These are phyloP conservation scores for Fusarium vanettenii DNA, from an alignment of 2,329 filamentous ascomycete species.

Conservation along the genomic window DNA sequence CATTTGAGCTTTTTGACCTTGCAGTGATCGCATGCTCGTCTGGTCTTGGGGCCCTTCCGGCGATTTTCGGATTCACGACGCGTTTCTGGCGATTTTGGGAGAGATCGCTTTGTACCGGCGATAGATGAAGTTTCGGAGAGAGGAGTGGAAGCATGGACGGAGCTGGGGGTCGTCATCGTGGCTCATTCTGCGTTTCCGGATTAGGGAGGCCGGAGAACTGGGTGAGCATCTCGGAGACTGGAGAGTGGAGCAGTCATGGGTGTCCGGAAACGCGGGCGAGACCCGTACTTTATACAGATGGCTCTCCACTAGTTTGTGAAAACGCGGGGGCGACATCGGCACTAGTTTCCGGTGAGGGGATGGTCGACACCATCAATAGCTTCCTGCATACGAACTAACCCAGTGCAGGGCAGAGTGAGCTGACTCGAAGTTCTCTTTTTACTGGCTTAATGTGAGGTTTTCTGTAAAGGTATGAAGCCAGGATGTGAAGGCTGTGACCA, in stretches of 20 bases:
- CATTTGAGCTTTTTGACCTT: conserved; percentile 53
- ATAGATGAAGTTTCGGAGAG: background rate
- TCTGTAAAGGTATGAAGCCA: background rate
- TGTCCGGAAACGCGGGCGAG: background rate
- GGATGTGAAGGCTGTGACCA: background rate
- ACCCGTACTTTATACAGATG: background rate
- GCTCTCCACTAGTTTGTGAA: background rate
- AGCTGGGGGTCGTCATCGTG: background rate
- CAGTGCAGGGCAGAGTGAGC: background rate
- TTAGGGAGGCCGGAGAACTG: background rate
- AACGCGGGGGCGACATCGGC: background rate
- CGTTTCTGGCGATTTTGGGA: conserved; percentile 19
- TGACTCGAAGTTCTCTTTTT: background rate
- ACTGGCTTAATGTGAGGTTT: background rate
- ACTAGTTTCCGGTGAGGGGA: background rate
- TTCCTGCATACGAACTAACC: background rate
- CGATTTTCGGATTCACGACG: conserved; percentile 23
- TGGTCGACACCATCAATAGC: background rate
- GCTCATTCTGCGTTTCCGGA: background rate
- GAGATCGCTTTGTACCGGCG: conserved; percentile 17
- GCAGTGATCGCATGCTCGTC: conserved; percentile 53
- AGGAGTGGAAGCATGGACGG: background rate
- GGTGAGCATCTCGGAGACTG: background rate
- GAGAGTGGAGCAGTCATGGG: background rate
- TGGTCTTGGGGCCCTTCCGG: conserved; percentile 47